A percentile compares a stretch with the other conserved stretches of the same genome.
These are phyloP conservation scores for Xanthoconium stramineum DNA, from an alignment of 768 basidiomycete species.

Conservation along the genomic window DNA sequence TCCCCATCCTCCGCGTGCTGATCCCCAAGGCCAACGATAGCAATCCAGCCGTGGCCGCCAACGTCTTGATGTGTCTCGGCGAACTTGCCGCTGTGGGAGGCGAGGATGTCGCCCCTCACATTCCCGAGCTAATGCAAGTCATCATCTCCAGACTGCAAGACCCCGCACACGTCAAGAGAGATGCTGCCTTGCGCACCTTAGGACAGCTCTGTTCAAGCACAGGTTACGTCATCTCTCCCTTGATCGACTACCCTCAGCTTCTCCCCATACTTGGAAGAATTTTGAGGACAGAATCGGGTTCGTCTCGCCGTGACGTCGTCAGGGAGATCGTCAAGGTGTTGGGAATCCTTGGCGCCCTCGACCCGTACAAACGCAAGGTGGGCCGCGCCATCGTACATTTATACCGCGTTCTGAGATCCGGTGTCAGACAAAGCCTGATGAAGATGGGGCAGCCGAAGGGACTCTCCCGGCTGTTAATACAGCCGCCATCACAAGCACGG, in stretches of 20 bases:
- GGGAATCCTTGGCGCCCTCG: slow-evolving; percentile 92
- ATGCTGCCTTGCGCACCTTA: slow-evolving; percentile 90
- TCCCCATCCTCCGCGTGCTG: slow-evolving; percentile 91
- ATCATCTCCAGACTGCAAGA: slow-evolving; percentile 90
- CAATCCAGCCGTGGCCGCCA: slow-evolving; percentile 86
- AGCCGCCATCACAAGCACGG: slow-evolving; percentile 63
- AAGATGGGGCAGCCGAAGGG: slow-evolving; percentile 60
- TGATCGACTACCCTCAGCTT: slow-evolving; percentile 88
- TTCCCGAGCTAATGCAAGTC: slow-evolving; percentile 85
- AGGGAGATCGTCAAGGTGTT: slow-evolving; percentile 93
- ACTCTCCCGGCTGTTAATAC: slow-evolving; percentile 61
- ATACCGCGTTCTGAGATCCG: slow-evolving; percentile 5
- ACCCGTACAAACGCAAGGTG: slow-evolving; percentile 94
- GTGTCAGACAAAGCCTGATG: slow-evolving; percentile 54
- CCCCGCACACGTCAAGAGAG: slow-evolving; percentile 81
- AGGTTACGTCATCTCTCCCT: slow-evolving; percentile 88
- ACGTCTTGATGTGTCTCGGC: slow-evolving; percentile 91
- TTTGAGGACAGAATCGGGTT: slow-evolving; percentile 71
- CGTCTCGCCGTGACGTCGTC: slow-evolving; percentile 84
- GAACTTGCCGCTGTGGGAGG: slow-evolving; percentile 92
- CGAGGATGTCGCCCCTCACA: slow-evolving; percentile 81
- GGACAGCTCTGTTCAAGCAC: slow-evolving; percentile 96
- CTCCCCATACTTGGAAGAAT: slow-evolving; percentile 83
- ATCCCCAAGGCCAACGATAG: slow-evolving; percentile 84
- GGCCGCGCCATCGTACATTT: slow-evolving; percentile 7